phyloP scores from a whole-genome alignment of 805 yeast genomes.

The Saccharomycodes ludwigii region DNA sequence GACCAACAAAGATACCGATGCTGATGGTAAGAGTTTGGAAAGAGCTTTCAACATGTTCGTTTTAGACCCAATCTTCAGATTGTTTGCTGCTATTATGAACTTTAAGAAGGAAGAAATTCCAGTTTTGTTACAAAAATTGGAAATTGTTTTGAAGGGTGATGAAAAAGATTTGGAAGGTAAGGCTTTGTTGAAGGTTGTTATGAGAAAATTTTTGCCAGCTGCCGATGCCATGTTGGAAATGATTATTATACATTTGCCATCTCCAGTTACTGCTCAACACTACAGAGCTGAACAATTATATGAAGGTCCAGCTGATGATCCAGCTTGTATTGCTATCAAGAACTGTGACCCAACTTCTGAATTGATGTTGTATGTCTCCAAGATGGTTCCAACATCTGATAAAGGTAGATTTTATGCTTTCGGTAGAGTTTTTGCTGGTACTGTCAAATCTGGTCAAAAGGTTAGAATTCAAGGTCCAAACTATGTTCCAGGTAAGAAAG shows the following conservation, averaged over 20 bases:
- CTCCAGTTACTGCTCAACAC: conserved; percentile 97
- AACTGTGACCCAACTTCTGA: conserved; percentile 98
- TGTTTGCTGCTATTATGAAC: conserved; percentile 96
- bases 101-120: conserved; percentile 97
- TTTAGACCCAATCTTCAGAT: conserved; percentile 97
- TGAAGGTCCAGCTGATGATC: conserved; percentile 97
- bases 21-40: conserved; percentile 89
- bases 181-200: conserved; percentile 94
- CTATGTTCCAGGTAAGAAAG: conserved; percentile 98
- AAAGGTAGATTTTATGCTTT: conserved; percentile 99
- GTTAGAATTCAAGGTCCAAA: conserved; percentile 99
- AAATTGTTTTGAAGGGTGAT: conserved; percentile 84
- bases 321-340: conserved; percentile 82
- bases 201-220: conserved; percentile 99
- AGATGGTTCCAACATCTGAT: conserved; percentile 99
- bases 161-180: conserved; percentile 98
- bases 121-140: conserved; percentile 83
- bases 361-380: conserved; percentile 97
- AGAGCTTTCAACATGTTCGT: conserved; percentile 99
- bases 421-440: conserved; percentile 99
- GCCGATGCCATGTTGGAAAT: conserved; percentile 98
- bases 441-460: conserved; percentile 97
- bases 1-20: conserved; percentile 92
- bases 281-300: conserved; percentile 99
- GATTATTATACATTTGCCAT: conserved; percentile 97